These are phyloP conservation scores for Penicillium oxalicum DNA, from an alignment of 2,329 filamentous ascomycete genomes.

Conservation along the genomic window DNA sequence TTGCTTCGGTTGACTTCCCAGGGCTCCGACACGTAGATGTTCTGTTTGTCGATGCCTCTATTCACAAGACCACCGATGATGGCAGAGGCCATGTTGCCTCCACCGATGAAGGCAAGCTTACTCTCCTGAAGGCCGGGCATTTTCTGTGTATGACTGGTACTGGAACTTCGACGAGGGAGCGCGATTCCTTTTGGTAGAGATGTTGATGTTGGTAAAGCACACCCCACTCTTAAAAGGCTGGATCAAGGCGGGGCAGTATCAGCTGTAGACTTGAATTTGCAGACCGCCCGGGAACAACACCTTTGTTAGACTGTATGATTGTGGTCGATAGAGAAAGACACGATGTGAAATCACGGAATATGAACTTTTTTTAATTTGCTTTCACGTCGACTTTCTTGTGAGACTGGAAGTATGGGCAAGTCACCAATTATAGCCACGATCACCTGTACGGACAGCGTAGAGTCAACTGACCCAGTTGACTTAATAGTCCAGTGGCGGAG, in stretches of 20 bases:
- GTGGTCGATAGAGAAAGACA: no score
- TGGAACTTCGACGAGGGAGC: neutral
- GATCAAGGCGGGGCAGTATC: conserved; percentile 8
- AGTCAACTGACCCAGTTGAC: neutral
- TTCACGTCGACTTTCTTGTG: no score
- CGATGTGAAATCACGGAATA: no score
- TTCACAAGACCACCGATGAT: conserved; percentile 29
- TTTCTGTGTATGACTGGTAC: neutral
- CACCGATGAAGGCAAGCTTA: conserved; percentile 33
- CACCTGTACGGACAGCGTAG: no score
- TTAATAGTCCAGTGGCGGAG: neutral
- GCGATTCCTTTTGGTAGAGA: conserved; percentile 1
- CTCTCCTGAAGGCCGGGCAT: conserved; percentile 29
- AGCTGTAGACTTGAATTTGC: neutral
- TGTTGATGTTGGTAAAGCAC: conserved; percentile 1
- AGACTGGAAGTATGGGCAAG: no score
- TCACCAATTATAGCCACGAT: no score
- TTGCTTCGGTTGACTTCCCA: conserved; percentile 34
- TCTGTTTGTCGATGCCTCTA: conserved; percentile 25
- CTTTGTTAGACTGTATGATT: no score
- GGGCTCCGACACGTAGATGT: conserved; percentile 32
- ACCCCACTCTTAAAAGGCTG: conserved; percentile 5
- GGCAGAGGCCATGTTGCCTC: conserved; percentile 34
- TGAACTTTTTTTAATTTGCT: no score
- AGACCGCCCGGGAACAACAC: neutral